Percentiles rank a stretch among this genome's conserved stretches.
Conservation (phyloP, 169 alveolate species). For the Cyclospora cayetanensis region DNA sequence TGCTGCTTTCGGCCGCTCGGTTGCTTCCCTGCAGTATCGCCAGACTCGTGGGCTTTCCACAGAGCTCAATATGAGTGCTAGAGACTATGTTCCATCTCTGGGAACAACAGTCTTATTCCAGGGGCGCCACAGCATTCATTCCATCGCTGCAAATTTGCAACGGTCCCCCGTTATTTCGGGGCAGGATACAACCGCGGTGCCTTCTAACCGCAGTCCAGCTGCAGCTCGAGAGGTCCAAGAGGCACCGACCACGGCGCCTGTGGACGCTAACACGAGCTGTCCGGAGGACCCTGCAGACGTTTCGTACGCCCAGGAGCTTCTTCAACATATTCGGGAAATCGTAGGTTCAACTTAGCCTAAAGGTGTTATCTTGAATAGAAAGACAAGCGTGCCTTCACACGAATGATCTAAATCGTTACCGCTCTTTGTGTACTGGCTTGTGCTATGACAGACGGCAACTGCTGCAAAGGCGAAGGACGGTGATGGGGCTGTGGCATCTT, state of each 20-base stretch:
- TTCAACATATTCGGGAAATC: background rate
- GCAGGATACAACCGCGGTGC: too few species aligned
- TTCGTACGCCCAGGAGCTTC: constrained; percentile 17
- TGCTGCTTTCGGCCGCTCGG: background rate
- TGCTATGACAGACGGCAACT: background rate
- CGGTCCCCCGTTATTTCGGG: background rate
- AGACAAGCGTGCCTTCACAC: too few species aligned
- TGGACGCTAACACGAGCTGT: background rate
- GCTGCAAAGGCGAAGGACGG: background rate
- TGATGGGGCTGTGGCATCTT: background rate
- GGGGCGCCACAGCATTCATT: background rate
- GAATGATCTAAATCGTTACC: too few species aligned
- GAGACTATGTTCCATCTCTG: background rate
- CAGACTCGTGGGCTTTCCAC: background rate
- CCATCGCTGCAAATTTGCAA: background rate
- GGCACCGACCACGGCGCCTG: too few species aligned
- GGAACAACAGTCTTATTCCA: background rate
- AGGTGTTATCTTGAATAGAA: too few species aligned
- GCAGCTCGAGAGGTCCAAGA: background rate
- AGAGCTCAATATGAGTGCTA: background rate
- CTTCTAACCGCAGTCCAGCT: background rate
- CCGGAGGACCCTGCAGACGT: background rate
- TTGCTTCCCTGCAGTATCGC: background rate
- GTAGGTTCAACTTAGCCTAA: background rate
- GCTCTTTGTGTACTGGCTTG: background rate